These are phyloP conservation scores for Aspergillus eucalypticola DNA, from an alignment of 2,329 filamentous ascomycete species.

Conservation along the genomic window DNA sequence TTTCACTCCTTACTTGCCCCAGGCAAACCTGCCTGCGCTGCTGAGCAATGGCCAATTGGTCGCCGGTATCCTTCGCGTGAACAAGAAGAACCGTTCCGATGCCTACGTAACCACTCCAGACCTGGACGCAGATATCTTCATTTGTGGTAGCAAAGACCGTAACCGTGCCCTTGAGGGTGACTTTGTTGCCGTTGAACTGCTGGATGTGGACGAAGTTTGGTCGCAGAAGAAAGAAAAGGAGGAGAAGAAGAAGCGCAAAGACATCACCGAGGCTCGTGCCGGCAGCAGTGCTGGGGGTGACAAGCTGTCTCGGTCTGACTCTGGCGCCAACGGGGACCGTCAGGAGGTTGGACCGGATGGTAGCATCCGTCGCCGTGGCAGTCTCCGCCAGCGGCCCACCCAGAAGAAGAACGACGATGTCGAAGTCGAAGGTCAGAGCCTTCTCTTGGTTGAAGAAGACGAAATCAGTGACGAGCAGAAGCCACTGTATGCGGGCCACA, in stretches of 20 bases:
- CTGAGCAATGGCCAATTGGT: conserved; percentile 91
- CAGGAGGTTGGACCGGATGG: conserved; percentile 68
- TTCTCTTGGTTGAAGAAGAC: conserved; percentile 95
- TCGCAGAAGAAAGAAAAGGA: conserved; percentile 98
- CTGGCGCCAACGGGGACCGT: conserved; percentile 62
- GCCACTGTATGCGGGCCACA: conserved; percentile 92
- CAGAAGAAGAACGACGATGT: conserved; percentile 99
- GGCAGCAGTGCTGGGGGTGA: conserved; percentile 72
- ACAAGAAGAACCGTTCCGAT: conserved; percentile 99
- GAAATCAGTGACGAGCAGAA: conserved; percentile 99
- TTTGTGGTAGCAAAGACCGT: conserved; percentile 97
- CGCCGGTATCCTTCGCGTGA: conserved; percentile 92
- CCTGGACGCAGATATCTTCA: conserved; percentile 97
- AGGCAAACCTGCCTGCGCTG: conserved; percentile 87
- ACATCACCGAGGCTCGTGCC: conserved; percentile 87
- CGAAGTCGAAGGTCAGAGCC: conserved; percentile 95
- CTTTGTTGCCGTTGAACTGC: conserved; percentile 88
- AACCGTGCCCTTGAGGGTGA: conserved; percentile 97
- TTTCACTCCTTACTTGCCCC: conserved; percentile 95
- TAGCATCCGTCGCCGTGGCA: conserved; percentile 87
- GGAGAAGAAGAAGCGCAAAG: conserved; percentile 99
- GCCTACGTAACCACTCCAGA: conserved; percentile 95
- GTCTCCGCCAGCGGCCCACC: conserved; percentile 91
- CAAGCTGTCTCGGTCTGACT: conserved; percentile 59
- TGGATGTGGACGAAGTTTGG: conserved; percentile 99